Evolutionary conservation across 2,329 filamentous ascomycete species (phyloP).

Genomic region (Penicillium sp.): DNA sequence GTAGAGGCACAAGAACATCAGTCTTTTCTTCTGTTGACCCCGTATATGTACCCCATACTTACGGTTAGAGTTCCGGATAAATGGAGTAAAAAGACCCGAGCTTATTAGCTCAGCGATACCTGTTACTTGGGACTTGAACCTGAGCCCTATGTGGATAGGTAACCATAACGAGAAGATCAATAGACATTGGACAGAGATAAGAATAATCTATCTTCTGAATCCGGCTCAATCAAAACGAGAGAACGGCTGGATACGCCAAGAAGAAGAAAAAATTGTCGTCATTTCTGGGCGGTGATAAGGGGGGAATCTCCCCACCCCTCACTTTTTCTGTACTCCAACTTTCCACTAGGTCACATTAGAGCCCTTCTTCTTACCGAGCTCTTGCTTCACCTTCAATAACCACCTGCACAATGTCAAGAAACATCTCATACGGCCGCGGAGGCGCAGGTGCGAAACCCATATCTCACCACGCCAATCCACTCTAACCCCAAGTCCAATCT

Average conservation of each 20-base stretch:
- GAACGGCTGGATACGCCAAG: not conserved
- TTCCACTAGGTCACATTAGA: not conserved
- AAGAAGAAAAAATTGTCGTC: slow-evolving; percentile 10
- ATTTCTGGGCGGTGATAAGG: not conserved
- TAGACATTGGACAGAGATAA: not conserved
- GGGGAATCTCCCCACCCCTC: slow-evolving; percentile 1
- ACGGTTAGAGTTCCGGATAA: too few species aligned
- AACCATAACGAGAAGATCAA: too few species aligned
- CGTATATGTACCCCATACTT: too few species aligned
- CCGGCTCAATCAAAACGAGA: too few species aligned
- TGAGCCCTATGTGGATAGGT: too few species aligned
- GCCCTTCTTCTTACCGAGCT: not conserved
- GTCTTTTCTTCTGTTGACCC: too few species aligned
- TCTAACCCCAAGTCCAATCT: not conserved
- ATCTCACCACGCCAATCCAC: not conserved
- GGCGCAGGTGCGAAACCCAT: slow-evolving; percentile 57
- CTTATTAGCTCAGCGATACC: too few species aligned
- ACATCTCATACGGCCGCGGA: slow-evolving; percentile 69
- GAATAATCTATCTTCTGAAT: not conserved
- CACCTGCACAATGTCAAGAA: slow-evolving; percentile 22
- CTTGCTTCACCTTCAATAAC: not conserved
- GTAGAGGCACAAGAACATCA: too few species aligned
- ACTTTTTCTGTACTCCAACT: not conserved
- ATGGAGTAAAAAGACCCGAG: too few species aligned
- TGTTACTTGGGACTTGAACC: too few species aligned